Conservation (phyloP, 2,329 filamentous ascomycete species). For the Cordyceps tenuipes region DNA sequence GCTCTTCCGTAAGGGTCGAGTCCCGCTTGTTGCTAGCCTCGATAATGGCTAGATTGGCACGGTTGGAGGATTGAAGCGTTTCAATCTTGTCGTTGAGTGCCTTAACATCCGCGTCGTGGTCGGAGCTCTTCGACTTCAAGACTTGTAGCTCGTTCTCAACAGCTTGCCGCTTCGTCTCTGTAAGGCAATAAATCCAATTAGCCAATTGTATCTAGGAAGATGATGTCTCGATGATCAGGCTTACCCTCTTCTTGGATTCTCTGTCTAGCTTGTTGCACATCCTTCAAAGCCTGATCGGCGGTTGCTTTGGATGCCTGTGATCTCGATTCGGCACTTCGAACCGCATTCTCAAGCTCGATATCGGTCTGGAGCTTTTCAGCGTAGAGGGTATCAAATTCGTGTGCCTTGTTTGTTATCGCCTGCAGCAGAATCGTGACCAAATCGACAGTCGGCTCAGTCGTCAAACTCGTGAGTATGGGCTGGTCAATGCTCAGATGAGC, state of each 20-base stretch:
- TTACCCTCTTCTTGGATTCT: conserved; percentile 78
- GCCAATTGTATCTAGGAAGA: conserved; percentile 6
- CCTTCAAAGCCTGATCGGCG: conserved; percentile 74
- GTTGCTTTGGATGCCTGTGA: conserved; percentile 73
- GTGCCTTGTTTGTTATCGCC: conserved; percentile 68
- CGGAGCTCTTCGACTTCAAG: conserved; percentile 66
- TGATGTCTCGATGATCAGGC: conserved; percentile 15
- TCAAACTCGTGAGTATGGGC: conserved; percentile 49
- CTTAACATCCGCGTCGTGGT: conserved; percentile 66
- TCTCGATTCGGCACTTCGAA: conserved; percentile 75
- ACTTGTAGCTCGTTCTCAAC: conserved; percentile 76
- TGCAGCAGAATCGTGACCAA: conserved; percentile 68
- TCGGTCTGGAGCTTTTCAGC: conserved; percentile 83
- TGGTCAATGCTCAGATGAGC: conserved; percentile 62
- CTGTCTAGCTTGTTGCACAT: conserved; percentile 71
- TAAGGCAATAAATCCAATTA: conserved; percentile 16
- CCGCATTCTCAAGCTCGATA: conserved; percentile 86
- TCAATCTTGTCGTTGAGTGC: conserved; percentile 74
- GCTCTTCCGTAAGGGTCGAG: conserved; percentile 75
- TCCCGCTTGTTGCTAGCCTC: conserved; percentile 85
- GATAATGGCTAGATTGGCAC: conserved; percentile 79
- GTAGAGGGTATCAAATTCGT: conserved; percentile 71
- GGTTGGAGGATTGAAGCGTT: conserved; percentile 83
- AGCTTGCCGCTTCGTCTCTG: conserved; percentile 67
- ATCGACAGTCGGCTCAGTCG: conserved; percentile 65